These are phyloP conservation scores for Saccharomycopsis crataegensis DNA, from an alignment of 1,139 yeast genomes.

Conservation along the genomic window DNA sequence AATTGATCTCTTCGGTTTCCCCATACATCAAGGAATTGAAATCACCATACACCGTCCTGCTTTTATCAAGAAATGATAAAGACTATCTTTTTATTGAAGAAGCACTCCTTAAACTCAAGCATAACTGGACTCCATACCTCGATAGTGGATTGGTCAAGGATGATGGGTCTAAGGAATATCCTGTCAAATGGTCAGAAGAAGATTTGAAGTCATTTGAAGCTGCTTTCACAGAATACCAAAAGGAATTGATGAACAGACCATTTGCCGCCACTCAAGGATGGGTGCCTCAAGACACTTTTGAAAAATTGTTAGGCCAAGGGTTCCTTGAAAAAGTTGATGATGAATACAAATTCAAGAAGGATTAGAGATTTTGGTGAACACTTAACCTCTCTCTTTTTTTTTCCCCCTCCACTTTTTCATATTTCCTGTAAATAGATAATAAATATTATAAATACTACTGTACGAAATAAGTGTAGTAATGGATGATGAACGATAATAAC, in stretches of 20 bases:
- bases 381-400: not conserved
- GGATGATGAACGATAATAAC: too few species aligned
- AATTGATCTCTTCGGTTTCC: constrained; percentile 69
- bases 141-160: constrained; percentile 47
- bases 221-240: constrained; percentile 60
- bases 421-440: too few species aligned
- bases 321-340: constrained; percentile 37
- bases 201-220: constrained; percentile 48
- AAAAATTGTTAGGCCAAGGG: constrained; percentile 58
- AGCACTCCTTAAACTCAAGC: constrained; percentile 61
- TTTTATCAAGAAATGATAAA: constrained; percentile 52
- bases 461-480: too few species aligned
- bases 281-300: constrained; percentile 92
- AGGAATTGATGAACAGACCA: constrained; percentile 61
- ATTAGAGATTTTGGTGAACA: not conserved
- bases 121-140: constrained; percentile 67
- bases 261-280: constrained; percentile 91
- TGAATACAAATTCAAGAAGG: constrained; percentile 32
- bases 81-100: constrained; percentile 65
- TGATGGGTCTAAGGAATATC: constrained; percentile 41
- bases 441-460: not conserved
- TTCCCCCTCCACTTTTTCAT: not conserved
- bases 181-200: constrained; percentile 50
- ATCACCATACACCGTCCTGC: constrained; percentile 58
- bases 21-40: constrained; percentile 67